Evolutionary conservation across 257 asterid species (phyloP).

Genomic region (Scutellaria minor): DNA sequence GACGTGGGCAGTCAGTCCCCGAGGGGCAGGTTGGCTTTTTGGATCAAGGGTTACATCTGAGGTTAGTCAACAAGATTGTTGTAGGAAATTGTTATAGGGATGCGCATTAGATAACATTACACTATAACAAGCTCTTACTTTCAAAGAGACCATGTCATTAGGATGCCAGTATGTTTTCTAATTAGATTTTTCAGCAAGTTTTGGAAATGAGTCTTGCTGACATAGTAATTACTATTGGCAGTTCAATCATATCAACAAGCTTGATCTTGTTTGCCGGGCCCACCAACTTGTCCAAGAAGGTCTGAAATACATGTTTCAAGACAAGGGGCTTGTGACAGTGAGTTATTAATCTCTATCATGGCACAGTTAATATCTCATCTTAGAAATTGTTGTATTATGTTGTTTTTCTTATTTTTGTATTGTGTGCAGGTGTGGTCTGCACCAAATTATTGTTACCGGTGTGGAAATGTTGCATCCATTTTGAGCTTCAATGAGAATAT

Average conservation of each 20-base stretch:
- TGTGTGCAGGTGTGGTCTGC: conserved; percentile 97
- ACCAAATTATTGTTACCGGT: conserved; percentile 95
- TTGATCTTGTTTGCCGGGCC: conserved; percentile 95
- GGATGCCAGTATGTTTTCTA: neutral
- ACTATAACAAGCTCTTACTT: neutral
- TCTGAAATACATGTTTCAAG: conserved; percentile 95
- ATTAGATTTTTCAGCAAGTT: neutral
- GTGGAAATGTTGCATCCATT: conserved; percentile 98
- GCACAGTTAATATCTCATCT: neutral
- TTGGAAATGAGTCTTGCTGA: neutral
- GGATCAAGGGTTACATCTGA: conserved; percentile 98
- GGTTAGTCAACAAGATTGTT: conserved; percentile 44
- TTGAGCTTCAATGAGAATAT: conserved; percentile 96
- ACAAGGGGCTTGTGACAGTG: conserved; percentile 97
- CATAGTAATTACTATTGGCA: conserved; percentile 39
- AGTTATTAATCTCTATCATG: conserved; percentile 42
- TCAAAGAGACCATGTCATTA: neutral
- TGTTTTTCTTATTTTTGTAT: neutral
- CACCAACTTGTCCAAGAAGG: conserved; percentile 99
- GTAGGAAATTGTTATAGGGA: neutral
- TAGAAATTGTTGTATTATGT: neutral
- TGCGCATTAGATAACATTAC: neutral
- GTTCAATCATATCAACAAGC: conserved; percentile 97
- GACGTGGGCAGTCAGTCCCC: conserved; percentile 99
- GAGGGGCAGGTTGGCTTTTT: conserved; percentile 99